Conservation (phyloP, 176 grass and related monocot genomes). For the Oryza australiensis region DNA sequence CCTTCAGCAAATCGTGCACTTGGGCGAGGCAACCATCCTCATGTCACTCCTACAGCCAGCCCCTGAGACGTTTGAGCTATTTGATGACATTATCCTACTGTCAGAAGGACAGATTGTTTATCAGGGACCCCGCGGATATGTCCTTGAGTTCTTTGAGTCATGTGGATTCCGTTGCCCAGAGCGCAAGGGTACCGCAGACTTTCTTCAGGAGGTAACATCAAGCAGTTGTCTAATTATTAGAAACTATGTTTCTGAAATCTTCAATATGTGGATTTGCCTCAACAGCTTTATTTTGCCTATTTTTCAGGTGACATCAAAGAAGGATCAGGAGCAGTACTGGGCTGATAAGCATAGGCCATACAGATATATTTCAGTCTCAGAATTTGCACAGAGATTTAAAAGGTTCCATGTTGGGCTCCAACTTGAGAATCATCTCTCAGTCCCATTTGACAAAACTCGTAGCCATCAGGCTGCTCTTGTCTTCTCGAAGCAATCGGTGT, state of each 20-base stretch:
- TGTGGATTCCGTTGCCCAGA: constrained; percentile 81
- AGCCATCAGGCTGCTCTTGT: constrained; percentile 86
- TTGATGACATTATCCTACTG: constrained; percentile 90
- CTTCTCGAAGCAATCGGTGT: constrained; percentile 69
- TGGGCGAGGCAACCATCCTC: constrained; percentile 95
- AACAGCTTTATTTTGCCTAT: background rate
- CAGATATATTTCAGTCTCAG: constrained; percentile 76
- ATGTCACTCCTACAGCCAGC: constrained; percentile 99
- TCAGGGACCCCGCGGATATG: constrained; percentile 77
- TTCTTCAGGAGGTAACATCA: constrained; percentile 86
- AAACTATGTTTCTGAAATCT: constrained; percentile 20
- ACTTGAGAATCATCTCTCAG: constrained; percentile 81
- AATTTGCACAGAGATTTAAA: constrained; percentile 70
- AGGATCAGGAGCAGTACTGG: constrained; percentile 99
- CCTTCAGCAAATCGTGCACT: constrained; percentile 94
- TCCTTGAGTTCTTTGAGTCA: constrained; percentile 81
- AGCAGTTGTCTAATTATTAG: constrained; percentile 1
- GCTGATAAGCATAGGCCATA: constrained; percentile 66
- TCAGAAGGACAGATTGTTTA: constrained; percentile 99
- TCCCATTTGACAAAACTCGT: constrained; percentile 69
- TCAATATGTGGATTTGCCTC: constrained; percentile 9
- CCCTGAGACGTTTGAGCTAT: constrained; percentile 93
- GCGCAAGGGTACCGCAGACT: constrained; percentile 97
- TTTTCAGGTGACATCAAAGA: constrained; percentile 87
- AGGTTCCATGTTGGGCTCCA: constrained; percentile 78